Conservation (phyloP, 495 filamentous ascomycete species). For the Tuber magnatum region DNA sequence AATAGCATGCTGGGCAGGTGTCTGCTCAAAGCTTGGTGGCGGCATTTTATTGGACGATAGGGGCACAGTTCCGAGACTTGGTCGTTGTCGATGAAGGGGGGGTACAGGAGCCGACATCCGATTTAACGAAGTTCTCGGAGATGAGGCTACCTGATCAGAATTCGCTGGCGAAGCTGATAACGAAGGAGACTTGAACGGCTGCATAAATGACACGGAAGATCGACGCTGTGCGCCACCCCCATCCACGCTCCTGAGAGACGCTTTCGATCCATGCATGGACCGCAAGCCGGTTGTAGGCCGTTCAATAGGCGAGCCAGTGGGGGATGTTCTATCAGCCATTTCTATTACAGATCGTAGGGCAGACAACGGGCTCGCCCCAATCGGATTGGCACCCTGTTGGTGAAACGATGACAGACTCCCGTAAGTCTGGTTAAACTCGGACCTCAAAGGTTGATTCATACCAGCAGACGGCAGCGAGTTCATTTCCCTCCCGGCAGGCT, state of each 20-base stretch:
- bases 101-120: constrained; percentile 38
- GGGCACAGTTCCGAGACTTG: constrained; percentile 29
- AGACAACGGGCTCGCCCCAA: constrained; percentile 78
- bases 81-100: constrained; percentile 28
- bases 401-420: constrained; percentile 92
- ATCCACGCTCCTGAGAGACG: constrained; percentile 46
- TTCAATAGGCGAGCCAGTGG: constrained; percentile 55
- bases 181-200: constrained; percentile 86
- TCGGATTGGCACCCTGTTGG: constrained; percentile 46
- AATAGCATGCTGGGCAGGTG: not conserved
- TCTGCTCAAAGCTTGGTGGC: not conserved
- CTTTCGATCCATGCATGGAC: constrained; percentile 54
- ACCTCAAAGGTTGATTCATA: constrained; percentile 42
- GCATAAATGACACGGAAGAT: constrained; percentile 82
- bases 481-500: constrained; percentile 45
- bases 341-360: constrained; percentile 65
- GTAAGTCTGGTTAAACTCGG: constrained; percentile 72
- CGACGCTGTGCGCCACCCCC: constrained; percentile 54
- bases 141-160: constrained; percentile 51
- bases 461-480: constrained; percentile 64
- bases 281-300: constrained; percentile 55
- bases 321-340: constrained; percentile 46
- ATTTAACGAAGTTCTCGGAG: constrained; percentile 56
- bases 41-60: constrained; percentile 21
- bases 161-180: constrained; percentile 77